Conservation (phyloP, 257 asterid species). For the Jacaranda mimosifolia region DNA sequence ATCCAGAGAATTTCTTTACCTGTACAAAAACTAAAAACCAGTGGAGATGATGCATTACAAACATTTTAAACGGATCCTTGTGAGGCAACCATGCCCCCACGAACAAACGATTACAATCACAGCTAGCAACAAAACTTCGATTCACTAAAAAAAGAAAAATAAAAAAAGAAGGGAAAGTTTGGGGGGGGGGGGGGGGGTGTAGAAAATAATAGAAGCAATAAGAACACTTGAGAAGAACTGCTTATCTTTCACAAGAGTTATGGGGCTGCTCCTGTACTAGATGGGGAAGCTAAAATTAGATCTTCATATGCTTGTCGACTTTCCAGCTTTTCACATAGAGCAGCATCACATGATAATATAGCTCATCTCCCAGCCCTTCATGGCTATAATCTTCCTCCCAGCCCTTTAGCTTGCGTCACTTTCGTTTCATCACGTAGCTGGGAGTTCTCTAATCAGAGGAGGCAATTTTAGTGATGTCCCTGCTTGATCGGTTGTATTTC, state of each 20-base stretch:
- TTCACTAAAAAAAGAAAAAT: background rate
- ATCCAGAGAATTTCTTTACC: slow-evolving; percentile 20
- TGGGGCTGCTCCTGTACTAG: no score
- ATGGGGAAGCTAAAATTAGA: no score
- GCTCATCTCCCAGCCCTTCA: slow-evolving; percentile 27
- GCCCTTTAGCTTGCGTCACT: background rate
- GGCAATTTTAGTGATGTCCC: slow-evolving; percentile 63
- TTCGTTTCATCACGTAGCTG: background rate
- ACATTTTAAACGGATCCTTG: slow-evolving; percentile 29
- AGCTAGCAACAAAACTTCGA: slow-evolving; percentile 34
- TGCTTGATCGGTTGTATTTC: slow-evolving; percentile 91
- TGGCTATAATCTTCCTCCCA: slow-evolving; percentile 18
- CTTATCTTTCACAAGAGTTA: background rate
- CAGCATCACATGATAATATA: background rate
- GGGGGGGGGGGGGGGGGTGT: slow-evolving; percentile 9
- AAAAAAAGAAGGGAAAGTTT: slow-evolving; percentile 13
- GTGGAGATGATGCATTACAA: slow-evolving; percentile 31
- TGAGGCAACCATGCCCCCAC: slow-evolving; percentile 15
- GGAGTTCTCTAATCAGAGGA: slow-evolving; percentile 30
- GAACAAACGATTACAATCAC: slow-evolving; percentile 14
- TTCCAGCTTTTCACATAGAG: slow-evolving; percentile 8
- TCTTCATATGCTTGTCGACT: slow-evolving; percentile 1
- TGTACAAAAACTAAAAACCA: slow-evolving; percentile 39
- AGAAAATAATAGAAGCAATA: slow-evolving; percentile 19
- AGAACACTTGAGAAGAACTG: slow-evolving; percentile 20